Conservation (phyloP, 805 yeast genomes). For the Myxozyma nipponensis region DNA sequence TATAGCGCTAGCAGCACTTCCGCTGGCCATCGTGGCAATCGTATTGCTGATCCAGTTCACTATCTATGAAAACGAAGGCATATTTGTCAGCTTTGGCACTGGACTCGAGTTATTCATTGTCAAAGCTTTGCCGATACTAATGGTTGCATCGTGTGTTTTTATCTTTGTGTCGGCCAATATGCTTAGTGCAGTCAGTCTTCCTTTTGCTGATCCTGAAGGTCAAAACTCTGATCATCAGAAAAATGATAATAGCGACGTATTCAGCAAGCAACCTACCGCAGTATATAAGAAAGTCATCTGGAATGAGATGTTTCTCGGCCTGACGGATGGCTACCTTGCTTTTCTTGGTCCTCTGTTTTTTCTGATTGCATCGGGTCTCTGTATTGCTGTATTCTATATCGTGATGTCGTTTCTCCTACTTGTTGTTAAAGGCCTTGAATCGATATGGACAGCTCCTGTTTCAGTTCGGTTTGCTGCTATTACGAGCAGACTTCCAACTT, state of each 20-base stretch:
- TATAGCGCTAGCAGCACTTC: constrained; percentile 65
- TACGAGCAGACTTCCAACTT: not conserved
- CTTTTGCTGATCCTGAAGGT: constrained; percentile 40
- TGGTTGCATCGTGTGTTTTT: constrained; percentile 26
- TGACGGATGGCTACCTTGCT: constrained; percentile 53
- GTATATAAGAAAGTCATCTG: constrained; percentile 35
- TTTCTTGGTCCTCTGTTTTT: constrained; percentile 58
- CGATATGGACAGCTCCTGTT: not conserved
- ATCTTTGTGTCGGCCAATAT: constrained; percentile 34
- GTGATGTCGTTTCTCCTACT: not conserved
- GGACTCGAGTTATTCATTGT: constrained; percentile 34
- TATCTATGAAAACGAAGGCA: constrained; percentile 36
- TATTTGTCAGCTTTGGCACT: constrained; percentile 19
- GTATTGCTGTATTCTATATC: constrained; percentile 32
- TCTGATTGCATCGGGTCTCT: constrained; percentile 45
- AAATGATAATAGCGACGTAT: not conserved
- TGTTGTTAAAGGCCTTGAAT: constrained; percentile 8
- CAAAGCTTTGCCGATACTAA: constrained; percentile 33
- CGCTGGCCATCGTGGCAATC: constrained; percentile 55
- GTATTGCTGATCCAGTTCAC: constrained; percentile 55
- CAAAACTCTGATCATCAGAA: constrained; percentile 3
- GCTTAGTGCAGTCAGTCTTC: constrained; percentile 36
- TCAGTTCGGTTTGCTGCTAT: not conserved
- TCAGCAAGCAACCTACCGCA: not conserved
- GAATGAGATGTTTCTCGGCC: constrained; percentile 65